Conservation (phyloP, 257 asterid species). For the Solanum chilense region DNA sequence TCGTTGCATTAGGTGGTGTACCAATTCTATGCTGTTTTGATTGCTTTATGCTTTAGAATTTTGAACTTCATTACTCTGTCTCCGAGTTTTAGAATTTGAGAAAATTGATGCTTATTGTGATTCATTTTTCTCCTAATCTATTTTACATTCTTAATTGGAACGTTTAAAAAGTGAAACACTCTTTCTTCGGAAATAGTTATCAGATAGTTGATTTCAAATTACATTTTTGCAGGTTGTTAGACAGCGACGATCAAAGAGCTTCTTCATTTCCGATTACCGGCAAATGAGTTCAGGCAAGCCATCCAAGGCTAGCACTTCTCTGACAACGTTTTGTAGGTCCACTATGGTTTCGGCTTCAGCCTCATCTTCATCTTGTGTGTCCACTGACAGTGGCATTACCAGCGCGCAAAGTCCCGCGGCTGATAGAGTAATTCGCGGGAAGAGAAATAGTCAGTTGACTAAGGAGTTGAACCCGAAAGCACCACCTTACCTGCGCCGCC, state of each 20-base stretch:
- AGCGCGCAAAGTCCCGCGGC: constrained; percentile 18
- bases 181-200: neutral
- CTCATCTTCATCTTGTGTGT: constrained; percentile 41
- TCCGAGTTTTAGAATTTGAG: neutral
- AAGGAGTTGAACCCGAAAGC: constrained; percentile 6
- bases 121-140: neutral
- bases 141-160: neutral
- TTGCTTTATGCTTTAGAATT: neutral
- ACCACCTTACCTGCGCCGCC: constrained; percentile 44
- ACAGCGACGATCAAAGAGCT: constrained; percentile 57
- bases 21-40: neutral
- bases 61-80: neutral
- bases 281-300: constrained; percentile 25
- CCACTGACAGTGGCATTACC: constrained; percentile 27
- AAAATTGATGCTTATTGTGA: neutral
- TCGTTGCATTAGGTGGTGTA: neutral
- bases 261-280: constrained; percentile 34
- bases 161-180: neutral
- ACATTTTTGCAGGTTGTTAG: constrained; percentile 37
- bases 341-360: neutral
- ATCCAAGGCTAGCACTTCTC: constrained; percentile 15
- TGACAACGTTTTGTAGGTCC: constrained; percentile 13
- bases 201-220: neutral
- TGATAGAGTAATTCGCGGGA: neutral
- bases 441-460: neutral